Evolutionary conservation across 306 rosid genomes (phyloP).

Genomic region (Hippophae gyantsensis): DNA sequence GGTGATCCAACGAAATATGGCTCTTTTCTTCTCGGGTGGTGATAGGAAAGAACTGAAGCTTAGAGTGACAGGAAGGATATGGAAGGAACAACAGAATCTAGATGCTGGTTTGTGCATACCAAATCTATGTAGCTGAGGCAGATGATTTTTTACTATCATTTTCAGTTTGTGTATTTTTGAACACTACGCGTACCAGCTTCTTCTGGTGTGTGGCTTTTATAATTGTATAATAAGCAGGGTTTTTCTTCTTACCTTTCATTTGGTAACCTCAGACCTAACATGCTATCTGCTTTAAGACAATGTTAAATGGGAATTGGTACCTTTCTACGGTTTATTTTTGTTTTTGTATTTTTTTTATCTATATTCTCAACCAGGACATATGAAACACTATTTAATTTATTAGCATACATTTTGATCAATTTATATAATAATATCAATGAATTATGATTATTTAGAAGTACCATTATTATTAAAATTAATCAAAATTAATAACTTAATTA

Average conservation of each 20-base stretch:
- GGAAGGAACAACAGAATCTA: constrained; percentile 92
- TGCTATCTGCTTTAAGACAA: neutral
- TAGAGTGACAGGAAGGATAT: constrained; percentile 91
- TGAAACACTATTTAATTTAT: no score
- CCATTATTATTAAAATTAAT: no score
- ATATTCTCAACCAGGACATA: no score
- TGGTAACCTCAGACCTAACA: constrained; percentile 11
- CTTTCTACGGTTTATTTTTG: no score
- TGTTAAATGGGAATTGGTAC: no score
- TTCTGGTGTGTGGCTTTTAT: constrained; percentile 34
- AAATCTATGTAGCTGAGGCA: constrained; percentile 67
- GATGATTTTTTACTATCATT: constrained; percentile 19
- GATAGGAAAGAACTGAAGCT: constrained; percentile 96
- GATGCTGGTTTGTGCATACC: constrained; percentile 91
- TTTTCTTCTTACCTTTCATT: constrained; percentile 24
- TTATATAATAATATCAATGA: no score
- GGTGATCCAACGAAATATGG: constrained; percentile 90
- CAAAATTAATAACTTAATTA: no score
- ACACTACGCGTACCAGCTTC: constrained; percentile 23
- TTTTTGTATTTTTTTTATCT: no score
- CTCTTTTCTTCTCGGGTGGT: constrained; percentile 92
- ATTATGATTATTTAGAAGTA: no score
- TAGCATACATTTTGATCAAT: no score
- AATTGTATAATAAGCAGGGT: constrained; percentile 46
- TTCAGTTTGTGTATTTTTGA: constrained; percentile 23